A percentile compares a stretch with the other conserved stretches of the same genome.
These are phyloP conservation scores for Zygoascus ofunaensis DNA, from an alignment of 805 yeast species.

Conservation along the genomic window DNA sequence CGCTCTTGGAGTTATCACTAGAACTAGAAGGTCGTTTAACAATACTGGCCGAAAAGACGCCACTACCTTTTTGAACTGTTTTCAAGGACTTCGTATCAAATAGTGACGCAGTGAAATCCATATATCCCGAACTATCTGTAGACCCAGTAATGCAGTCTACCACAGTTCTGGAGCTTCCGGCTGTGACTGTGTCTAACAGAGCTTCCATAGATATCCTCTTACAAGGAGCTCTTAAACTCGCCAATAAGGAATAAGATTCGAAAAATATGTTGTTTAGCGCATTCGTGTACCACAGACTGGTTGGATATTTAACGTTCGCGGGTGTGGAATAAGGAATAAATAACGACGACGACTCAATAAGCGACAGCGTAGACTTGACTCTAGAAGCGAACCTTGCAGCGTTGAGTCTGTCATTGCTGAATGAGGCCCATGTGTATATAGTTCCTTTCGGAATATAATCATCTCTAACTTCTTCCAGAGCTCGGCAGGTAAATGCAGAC, in stretches of 20 bases:
- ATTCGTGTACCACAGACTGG: slow-evolving; percentile 38
- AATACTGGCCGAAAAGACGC: not conserved
- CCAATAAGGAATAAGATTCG: slow-evolving; percentile 38
- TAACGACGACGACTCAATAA: slow-evolving; percentile 43
- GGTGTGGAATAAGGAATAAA: slow-evolving; percentile 44
- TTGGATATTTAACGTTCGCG: slow-evolving; percentile 16
- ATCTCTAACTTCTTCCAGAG: slow-evolving; percentile 52
- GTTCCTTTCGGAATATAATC: slow-evolving; percentile 51
- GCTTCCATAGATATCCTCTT: slow-evolving; percentile 34
- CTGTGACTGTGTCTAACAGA: slow-evolving; percentile 36
- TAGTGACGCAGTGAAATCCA: not conserved
- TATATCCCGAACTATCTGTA: not conserved
- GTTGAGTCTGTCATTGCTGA: slow-evolving; percentile 16
- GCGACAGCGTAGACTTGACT: slow-evolving; percentile 37
- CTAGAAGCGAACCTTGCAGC: slow-evolving; percentile 29
- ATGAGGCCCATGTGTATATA: slow-evolving; percentile 41
- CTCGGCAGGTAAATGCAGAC: slow-evolving; percentile 61
- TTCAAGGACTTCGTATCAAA: not conserved
- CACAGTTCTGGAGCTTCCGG: slow-evolving; percentile 39
- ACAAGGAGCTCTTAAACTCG: slow-evolving; percentile 30
- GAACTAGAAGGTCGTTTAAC: not conserved
- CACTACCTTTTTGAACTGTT: not conserved
- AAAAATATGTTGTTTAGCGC: slow-evolving; percentile 33
- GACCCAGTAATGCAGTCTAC: slow-evolving; percentile 12
- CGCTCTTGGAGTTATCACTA: too few relatives aligned